These are phyloP conservation scores for Ceraceosorus guamensis DNA, from an alignment of 1,284 basidiomycete species.

Conservation along the genomic window DNA sequence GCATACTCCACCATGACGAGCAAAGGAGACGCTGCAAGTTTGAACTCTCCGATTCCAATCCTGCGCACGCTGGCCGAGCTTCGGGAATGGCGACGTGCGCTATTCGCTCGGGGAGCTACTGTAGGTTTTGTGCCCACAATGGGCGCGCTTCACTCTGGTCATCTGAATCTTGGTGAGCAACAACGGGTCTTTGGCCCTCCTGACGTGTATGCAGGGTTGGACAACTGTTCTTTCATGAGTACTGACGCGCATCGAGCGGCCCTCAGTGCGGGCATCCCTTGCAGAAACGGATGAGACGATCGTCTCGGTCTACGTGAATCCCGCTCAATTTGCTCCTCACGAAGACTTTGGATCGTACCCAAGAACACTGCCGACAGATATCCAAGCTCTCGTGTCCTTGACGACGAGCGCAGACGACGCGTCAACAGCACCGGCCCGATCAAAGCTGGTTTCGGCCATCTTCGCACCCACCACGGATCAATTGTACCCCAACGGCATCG, in stretches of 20 bases:
- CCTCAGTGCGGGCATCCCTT: constrained; percentile 58
- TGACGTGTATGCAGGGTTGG: constrained; percentile 1
- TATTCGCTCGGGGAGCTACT: constrained; percentile 13
- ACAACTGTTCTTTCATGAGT: constrained; percentile 1
- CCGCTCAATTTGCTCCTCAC: constrained; percentile 90
- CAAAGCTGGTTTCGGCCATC: constrained; percentile 12
- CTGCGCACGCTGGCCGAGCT: constrained; percentile 65
- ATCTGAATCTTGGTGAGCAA: constrained; percentile 70
- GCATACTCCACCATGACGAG: no score
- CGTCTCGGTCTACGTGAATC: constrained; percentile 94
- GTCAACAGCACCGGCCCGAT: constrained; percentile 43
- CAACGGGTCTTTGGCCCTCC: constrained; percentile 5
- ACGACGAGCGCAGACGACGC: not conserved
- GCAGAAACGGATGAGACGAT: constrained; percentile 76
- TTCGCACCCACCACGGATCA: constrained; percentile 38
- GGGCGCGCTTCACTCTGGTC: constrained; percentile 92
- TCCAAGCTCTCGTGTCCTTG: constrained; percentile 49
- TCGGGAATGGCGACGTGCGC: constrained; percentile 67
- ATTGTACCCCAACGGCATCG: constrained; percentile 75
- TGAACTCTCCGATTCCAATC: constrained; percentile 68
- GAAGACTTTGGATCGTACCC: constrained; percentile 90
- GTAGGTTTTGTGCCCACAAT: constrained; percentile 95
- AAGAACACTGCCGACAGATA: constrained; percentile 56
- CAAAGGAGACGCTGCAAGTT: no score
- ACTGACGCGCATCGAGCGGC: not conserved